Base-by-base conservation (phyloP, 2,329 filamentous ascomycete species). In the Aureobasidium sp. region DNA sequence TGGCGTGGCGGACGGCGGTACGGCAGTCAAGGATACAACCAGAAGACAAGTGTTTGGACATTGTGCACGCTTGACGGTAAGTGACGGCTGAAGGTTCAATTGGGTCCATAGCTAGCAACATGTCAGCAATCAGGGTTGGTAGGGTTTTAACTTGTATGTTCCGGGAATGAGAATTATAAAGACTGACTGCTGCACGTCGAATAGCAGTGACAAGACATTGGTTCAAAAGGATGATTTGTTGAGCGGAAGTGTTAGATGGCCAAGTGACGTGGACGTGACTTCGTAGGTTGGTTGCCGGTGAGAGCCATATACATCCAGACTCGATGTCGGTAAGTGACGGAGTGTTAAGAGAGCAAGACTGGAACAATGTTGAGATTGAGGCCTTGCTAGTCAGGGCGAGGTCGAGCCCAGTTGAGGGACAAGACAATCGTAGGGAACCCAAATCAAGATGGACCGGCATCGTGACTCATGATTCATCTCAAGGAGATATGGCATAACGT, bases 41-140 rank as follows among this genome's bases (percentile, higher is more conserved):
- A 65, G n/a, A 34, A 39, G 21, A 13, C 29, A 42, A 36, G 41
- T 42, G 27, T 49, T 14, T 25, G 48, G 21, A 47, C 3, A 14
- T 37, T 27, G 16, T n/a, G 61, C 34, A 42, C 61, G 30, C 11
- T 59, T 16, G 48, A 61, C 11, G 32, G 25, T 57, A 39, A 72
- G 54, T 3, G 67, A 67, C 8, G 69, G 66, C 11, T 61, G 61
- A 29, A 76, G 64, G 32, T 65, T 65, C 29, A 75, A 59, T 57
- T 76, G 73, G 6, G 59, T 51, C 74, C 73, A 76, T 25, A 72
- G 65, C 55, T 63, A 36, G 29, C n/a, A n/a, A 36, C 3, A 8
- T 57, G 27, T 50, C 34, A 47, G 36, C 21, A 32, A 58, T 13
- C 5, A 49, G 25, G 21, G 39, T 29, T 27, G 8, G 0, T 16